Base-by-base conservation (phyloP, 306 rosid species). In the Begonia peltatifolia region DNA sequence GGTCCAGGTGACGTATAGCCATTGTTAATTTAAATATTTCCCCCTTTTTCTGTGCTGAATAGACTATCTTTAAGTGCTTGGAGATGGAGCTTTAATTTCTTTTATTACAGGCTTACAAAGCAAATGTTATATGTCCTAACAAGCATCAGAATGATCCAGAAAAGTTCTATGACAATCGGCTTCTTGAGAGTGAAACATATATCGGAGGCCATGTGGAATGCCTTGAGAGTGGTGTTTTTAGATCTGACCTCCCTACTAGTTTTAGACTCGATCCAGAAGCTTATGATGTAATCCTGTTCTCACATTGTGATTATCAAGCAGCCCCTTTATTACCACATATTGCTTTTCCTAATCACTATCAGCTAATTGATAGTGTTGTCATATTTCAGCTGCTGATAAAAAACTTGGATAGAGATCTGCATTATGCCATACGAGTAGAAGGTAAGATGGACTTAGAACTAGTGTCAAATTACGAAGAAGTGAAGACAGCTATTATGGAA, bases 171-270 rank as follows among this genome's bases (percentile, higher is more conserved):
- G 74, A 63, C 48, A 80, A 65, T 68, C 92, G 72, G 69, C 97
- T 85, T 71, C 84, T 90, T 65, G 97, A 90, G 71, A 85, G 97
- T 57, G 97, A 90, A 80, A 90, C 97, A 2, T 90, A 90, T 64
- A 90, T 90, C 35, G 97, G 97, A 59, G 97, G 94, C 68, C 97
- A 90, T 58, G 97, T 90, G 58, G 97, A 90, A 71, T 90, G 97
- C 80, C 94, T 90, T 50, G 97, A 90, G 78, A 85, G 84, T 74
- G 97, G 97, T 69, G 97, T 90, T 36, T 90, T 90, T 63, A 85
- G 97, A 75, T 90, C 97, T 50, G 97, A 90, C 71, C 54, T 90
- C 75, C 95, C 95, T 47, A 78, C 87, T 50, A 85, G 73, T 71
- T 90, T 90, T 75, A 65, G 74, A 60, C 83, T 90, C 5, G 92